Conservation (phyloP, 257 asterid species). For the Plectranthus barbatus region DNA sequence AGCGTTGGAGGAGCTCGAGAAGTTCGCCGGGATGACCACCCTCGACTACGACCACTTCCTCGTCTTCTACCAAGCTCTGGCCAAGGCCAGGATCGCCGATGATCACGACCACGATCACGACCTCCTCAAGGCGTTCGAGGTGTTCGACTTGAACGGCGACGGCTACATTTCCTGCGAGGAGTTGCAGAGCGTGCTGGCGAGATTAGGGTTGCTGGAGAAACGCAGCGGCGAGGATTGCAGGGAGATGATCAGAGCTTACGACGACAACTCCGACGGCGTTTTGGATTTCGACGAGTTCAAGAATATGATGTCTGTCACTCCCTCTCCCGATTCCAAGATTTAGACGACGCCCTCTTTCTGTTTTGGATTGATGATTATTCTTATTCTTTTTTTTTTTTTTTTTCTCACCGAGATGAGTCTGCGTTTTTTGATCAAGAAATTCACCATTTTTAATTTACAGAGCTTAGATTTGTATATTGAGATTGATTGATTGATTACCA, state of each 20-base stretch:
- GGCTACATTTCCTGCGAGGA: constrained; percentile 56
- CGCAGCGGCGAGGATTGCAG: constrained; percentile 35
- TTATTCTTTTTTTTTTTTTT: too few relatives aligned
- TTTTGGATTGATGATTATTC: too few relatives aligned
- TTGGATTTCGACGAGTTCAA: constrained; percentile 66
- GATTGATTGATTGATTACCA: too few relatives aligned
- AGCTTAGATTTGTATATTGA: background rate
- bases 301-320: constrained; percentile 49
- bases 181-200: constrained; percentile 36
- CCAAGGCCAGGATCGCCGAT: constrained; percentile 12
- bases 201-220: constrained; percentile 38
- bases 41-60: constrained; percentile 40
- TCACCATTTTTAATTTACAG: too few relatives aligned
- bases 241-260: constrained; percentile 47
- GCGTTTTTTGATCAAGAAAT: too few relatives aligned
- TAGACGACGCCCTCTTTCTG: background rate
- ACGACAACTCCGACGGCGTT: constrained; percentile 55
- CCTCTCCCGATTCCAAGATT: constrained; percentile 9
- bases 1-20: constrained; percentile 45
- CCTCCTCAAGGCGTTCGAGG: constrained; percentile 40
- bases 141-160: constrained; percentile 49
- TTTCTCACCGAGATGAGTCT: too few relatives aligned
- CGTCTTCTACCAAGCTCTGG: constrained; percentile 44
- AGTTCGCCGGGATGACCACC: constrained; percentile 28
- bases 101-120: background rate